phyloP scores from a whole-genome alignment of 495 filamentous ascomycete genomes.

The Choiromyces venosus region DNA sequence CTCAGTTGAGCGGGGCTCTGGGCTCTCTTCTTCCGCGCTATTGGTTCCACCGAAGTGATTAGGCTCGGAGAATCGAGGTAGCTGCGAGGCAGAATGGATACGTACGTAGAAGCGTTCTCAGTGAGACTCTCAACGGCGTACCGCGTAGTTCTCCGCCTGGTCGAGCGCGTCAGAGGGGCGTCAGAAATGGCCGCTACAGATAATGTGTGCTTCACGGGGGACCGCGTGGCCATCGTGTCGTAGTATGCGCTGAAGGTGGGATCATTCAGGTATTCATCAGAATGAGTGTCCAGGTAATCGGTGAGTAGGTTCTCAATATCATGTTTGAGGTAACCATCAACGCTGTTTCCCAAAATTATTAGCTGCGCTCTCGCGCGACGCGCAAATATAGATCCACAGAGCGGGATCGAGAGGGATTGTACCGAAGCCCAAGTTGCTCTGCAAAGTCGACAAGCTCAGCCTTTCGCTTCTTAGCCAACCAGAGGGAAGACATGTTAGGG shows the following conservation, averaged over 20 bases:
- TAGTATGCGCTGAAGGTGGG: conserved; percentile 70
- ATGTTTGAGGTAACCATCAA: conserved; percentile 65
- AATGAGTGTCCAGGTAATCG: conserved; percentile 64
- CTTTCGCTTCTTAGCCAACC: conserved; percentile 80
- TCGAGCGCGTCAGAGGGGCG: conserved; percentile 33
- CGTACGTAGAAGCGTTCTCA: conserved; percentile 31
- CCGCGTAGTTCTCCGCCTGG: conserved; percentile 32
- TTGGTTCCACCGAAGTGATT: neutral
- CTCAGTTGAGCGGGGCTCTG: conserved; percentile 27
- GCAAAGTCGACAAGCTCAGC: conserved; percentile 70
- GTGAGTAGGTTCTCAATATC: conserved; percentile 78
- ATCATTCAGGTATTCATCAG: conserved; percentile 56
- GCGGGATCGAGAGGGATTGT: conserved; percentile 41
- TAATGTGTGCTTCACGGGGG: conserved; percentile 66
- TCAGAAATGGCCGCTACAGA: conserved; percentile 10
- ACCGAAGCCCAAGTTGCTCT: conserved; percentile 62
- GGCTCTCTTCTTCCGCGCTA: conserved; percentile 27
- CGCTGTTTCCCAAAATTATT: conserved; percentile 49
- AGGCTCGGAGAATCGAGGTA: neutral
- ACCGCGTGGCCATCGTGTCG: conserved; percentile 56
- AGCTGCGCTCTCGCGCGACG: conserved; percentile 23
- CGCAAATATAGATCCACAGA: conserved; percentile 11
- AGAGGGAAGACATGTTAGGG: conserved; percentile 45
- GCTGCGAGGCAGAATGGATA: neutral
- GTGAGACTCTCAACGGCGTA: conserved; percentile 19